phyloP scores from a whole-genome alignment of 2,329 filamentous ascomycete genomes.

The Botryotinia convoluta region DNA sequence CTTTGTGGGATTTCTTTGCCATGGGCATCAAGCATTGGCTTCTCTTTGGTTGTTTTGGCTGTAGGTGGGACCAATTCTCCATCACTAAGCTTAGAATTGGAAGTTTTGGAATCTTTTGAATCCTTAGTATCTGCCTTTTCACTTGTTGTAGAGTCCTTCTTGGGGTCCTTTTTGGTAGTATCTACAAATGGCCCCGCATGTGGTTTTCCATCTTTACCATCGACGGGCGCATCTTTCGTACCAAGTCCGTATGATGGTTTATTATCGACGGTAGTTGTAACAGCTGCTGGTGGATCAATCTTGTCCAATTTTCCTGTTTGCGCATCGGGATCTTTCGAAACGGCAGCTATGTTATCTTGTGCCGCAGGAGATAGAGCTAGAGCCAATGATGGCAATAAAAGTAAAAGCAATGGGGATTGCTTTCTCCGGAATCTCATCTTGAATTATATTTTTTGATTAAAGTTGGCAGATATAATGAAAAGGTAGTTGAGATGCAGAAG shows the following conservation, averaged over 20 bases:
- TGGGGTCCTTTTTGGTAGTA: constrained; percentile 47
- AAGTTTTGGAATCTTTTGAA: constrained; percentile 37
- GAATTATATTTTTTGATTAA: constrained; percentile 21
- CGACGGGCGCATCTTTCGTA: constrained; percentile 81
- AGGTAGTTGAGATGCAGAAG: not conserved
- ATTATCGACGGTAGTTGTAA: constrained; percentile 28
- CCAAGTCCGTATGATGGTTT: constrained; percentile 43
- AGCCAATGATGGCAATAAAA: constrained; percentile 58
- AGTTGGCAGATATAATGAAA: not conserved
- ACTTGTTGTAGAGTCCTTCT: constrained; percentile 42
- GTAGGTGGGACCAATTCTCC: constrained; percentile 40
- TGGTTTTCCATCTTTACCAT: constrained; percentile 90
- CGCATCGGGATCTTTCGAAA: constrained; percentile 29
- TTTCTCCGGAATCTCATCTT: constrained; percentile 58
- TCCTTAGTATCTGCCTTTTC: constrained; percentile 1
- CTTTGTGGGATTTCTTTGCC: constrained; percentile 60
- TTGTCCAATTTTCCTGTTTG: constrained; percentile 26
- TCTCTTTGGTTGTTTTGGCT: constrained; percentile 42
- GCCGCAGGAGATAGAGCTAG: constrained; percentile 40
- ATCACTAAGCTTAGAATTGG: constrained; percentile 38
- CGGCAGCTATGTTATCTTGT: constrained; percentile 28
- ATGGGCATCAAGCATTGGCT: constrained; percentile 50
- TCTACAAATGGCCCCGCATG: constrained; percentile 81
- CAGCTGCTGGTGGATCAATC: constrained; percentile 20
- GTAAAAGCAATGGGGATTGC: constrained; percentile 55